Evolutionary conservation across 257 asterid species (phyloP).

Genomic region (Fraxinus americana): DNA sequence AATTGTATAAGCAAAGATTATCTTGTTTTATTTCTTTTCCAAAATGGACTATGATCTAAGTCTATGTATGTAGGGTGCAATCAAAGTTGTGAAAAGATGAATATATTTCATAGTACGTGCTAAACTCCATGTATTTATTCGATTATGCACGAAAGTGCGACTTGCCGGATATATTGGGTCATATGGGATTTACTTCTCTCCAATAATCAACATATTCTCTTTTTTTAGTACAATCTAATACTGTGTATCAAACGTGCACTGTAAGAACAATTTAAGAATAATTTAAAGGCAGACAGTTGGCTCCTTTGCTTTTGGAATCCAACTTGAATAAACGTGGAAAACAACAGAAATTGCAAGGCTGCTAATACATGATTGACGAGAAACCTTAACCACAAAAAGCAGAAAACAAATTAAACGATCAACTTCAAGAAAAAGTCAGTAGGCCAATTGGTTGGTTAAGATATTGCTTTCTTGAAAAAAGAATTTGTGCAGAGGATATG

Average conservation of each 20-base stretch:
- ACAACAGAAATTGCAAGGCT: conserved; percentile 33
- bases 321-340: conserved; percentile 23
- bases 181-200: not conserved
- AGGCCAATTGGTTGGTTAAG: conserved; percentile 35
- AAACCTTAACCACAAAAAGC: conserved; percentile 29
- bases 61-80: not conserved
- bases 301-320: conserved; percentile 20
- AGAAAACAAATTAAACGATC: conserved; percentile 19
- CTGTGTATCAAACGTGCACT: not conserved
- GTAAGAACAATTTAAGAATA: conserved; percentile 18
- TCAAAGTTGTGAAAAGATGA: not conserved
- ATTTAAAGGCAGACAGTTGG: conserved; percentile 31
- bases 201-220: not conserved
- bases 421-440: conserved; percentile 22
- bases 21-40: not conserved
- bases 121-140: not conserved
- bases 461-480: conserved; percentile 32
- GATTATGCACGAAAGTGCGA: not conserved
- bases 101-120: not conserved
- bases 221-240: not conserved
- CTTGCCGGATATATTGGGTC: not conserved
- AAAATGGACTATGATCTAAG: not conserved
- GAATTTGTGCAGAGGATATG: conserved; percentile 7
- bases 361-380: conserved; percentile 29
- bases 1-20: not conserved